Base-by-base conservation (phyloP, 2,329 filamentous ascomycete genomes). In the Sordariomycetes sp. region DNA sequence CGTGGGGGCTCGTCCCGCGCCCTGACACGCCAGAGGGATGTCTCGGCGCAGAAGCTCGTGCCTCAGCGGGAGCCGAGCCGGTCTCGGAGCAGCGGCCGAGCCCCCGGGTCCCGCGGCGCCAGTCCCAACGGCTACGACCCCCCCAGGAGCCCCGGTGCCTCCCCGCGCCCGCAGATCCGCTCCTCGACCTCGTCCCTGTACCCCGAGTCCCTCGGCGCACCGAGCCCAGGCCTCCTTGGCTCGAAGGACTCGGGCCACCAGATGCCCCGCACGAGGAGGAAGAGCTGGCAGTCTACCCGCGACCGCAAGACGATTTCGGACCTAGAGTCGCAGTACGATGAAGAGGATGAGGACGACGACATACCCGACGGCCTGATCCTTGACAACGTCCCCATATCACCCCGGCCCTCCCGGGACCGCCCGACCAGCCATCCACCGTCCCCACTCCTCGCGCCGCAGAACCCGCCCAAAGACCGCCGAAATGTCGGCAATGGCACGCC, bases 341-440 rank as follows among this genome's bases (percentile, higher is more conserved):
- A 86, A 55, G 86, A 91, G 62, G 86, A 90, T 57, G 84, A 82
- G 56, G 85, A 84, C 57, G 87, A 90, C 48, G 82, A 89, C 58
- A 85, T 94, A 34, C 89, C 89, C 0, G 87, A 91, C 28, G 87
- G 89, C 57, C 79, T 88, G 25, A 78, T 90, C 56, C 79, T 94
- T 53, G 87, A 89, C 70, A 94, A 94, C 62, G 85, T 94, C 2
- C 89, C 89, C 5, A 82, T 94, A 52, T 91, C 88, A 0, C 89
- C 89, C n/a, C 76, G 83, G 1, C 82, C 82, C 1, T 73, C 74
- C 1, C 72, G 73, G 25, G 80, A 85, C 60, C 75, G 83, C 17
- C 70, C 77, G 0, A 73, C 72, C 7, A 85, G 79, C 65, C 72
- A 74, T 45, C 73, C 79, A 1, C 73, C 76, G 2, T 82, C 80